A percentile compares a stretch with the other conserved stretches of the same genome.
Conservation (phyloP, 1,139 yeast genomes). For the Suhomyces atakaporum region DNA sequence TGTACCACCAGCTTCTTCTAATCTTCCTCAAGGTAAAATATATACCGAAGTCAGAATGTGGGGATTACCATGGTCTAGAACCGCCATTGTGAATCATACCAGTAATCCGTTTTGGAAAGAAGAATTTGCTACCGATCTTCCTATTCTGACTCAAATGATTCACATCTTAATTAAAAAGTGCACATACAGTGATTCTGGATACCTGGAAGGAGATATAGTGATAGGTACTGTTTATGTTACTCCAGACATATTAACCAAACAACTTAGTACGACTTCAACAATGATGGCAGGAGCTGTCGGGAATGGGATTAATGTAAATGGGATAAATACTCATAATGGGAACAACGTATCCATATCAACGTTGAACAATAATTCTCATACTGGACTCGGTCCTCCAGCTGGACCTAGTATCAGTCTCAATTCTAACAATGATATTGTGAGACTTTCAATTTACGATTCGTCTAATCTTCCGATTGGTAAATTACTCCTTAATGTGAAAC, state of each 20-base stretch:
- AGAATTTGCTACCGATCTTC: slow-evolving; percentile 56
- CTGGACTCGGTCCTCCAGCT: slow-evolving; percentile 2
- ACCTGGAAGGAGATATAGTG: slow-evolving; percentile 36
- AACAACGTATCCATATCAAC: slow-evolving; percentile 14
- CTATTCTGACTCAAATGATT: slow-evolving; percentile 56
- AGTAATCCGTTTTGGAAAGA: slow-evolving; percentile 74
- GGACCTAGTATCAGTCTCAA: slow-evolving; percentile 6
- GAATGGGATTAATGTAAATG: slow-evolving; percentile 29
- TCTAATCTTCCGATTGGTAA: slow-evolving; percentile 56
- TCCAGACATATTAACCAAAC: slow-evolving; percentile 53
- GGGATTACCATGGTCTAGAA: slow-evolving; percentile 70
- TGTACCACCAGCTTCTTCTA: slow-evolving; percentile 9
- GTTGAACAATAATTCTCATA: slow-evolving; percentile 6
- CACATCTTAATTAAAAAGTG: slow-evolving; percentile 52
- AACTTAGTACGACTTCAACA: slow-evolving; percentile 36
- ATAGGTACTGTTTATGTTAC: slow-evolving; percentile 59
- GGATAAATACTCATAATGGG: slow-evolving; percentile 16
- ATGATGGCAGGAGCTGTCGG: slow-evolving; percentile 35
- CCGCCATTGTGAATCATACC: slow-evolving; percentile 56
- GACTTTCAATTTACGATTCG: slow-evolving; percentile 44
- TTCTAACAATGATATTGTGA: slow-evolving; percentile 37
- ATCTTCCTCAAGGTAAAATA: slow-evolving; percentile 33
- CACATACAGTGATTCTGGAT: slow-evolving; percentile 21
- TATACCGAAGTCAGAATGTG: slow-evolving; percentile 68
- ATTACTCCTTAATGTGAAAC: slow-evolving; percentile 54